Evolutionary conservation across 2,329 filamentous ascomycete species (phyloP).

Genomic region (Ophiostoma sp.): DNA sequence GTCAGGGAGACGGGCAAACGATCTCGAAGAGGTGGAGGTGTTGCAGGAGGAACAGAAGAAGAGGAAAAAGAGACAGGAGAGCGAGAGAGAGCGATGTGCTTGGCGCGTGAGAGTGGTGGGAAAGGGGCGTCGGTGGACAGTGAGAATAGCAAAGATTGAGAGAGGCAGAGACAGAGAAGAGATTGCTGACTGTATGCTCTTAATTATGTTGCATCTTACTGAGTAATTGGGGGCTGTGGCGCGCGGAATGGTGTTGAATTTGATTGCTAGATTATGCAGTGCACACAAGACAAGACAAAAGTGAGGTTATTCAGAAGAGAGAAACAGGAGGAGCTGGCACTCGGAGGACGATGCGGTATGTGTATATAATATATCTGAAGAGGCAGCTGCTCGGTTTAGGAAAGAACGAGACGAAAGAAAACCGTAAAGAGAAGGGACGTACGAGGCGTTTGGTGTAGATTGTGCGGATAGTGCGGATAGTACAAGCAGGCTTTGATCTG

Average conservation of each 20-base stretch:
- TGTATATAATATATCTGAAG: neutral
- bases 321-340: neutral
- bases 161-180: too few species aligned
- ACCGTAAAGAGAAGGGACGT: neutral
- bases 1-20: neutral
- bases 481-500: too few species aligned
- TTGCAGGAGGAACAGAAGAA: neutral
- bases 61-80: neutral
- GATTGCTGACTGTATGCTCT: neutral
- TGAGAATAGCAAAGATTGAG: neutral
- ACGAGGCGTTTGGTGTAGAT: neutral
- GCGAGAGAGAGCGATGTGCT: neutral
- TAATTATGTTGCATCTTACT: neutral
- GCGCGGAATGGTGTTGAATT: neutral
- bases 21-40: neutral
- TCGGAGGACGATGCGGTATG: neutral
- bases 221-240: neutral
- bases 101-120: conserved; percentile 1
- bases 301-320: neutral
- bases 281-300: neutral
- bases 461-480: neutral
- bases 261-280: neutral
- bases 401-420: neutral
- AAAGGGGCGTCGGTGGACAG: neutral
- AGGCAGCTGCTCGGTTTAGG: neutral